A percentile compares a stretch with the other conserved stretches of the same genome.
These are phyloP conservation scores for Gyromitra esculenta DNA, from an alignment of 2,329 filamentous ascomycete genomes.

Conservation along the genomic window DNA sequence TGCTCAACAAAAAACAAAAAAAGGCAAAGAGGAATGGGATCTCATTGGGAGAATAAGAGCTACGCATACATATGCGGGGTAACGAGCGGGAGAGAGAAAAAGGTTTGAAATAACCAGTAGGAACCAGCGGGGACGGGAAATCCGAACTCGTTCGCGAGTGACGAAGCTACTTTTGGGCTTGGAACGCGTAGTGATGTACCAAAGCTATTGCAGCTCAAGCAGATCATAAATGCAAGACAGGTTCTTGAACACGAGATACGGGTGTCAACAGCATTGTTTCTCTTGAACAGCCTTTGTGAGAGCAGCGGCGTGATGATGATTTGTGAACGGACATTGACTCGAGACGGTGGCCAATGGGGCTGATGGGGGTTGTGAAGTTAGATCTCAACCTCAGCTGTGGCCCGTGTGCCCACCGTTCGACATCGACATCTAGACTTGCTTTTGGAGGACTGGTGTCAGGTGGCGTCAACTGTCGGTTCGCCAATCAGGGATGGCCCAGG, in stretches of 20 bases:
- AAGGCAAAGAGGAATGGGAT: not conserved
- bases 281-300: not conserved
- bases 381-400: not conserved
- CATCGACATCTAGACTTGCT: not conserved
- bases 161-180: too few relatives aligned
- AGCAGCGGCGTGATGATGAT: not conserved
- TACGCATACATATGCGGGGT: conserved; percentile 22
- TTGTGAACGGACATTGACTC: not conserved
- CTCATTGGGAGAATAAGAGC: conserved; percentile 5
- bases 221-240: not conserved
- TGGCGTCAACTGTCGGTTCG: not conserved
- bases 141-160: not conserved
- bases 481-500: conserved; percentile 21
- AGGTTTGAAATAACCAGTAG: not conserved
- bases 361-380: not conserved
- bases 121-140: not conserved
- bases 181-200: not conserved
- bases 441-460: conserved; percentile 7
- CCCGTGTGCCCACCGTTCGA: not conserved
- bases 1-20: not conserved
- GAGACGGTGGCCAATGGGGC: not conserved
- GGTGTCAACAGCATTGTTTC: not conserved
- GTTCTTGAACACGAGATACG: not conserved
- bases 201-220: too few relatives aligned
- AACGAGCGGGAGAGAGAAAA: conserved; percentile 6